phyloP scores from a whole-genome alignment of 164 flowering plant species.

The Vitis amurensis region DNA sequence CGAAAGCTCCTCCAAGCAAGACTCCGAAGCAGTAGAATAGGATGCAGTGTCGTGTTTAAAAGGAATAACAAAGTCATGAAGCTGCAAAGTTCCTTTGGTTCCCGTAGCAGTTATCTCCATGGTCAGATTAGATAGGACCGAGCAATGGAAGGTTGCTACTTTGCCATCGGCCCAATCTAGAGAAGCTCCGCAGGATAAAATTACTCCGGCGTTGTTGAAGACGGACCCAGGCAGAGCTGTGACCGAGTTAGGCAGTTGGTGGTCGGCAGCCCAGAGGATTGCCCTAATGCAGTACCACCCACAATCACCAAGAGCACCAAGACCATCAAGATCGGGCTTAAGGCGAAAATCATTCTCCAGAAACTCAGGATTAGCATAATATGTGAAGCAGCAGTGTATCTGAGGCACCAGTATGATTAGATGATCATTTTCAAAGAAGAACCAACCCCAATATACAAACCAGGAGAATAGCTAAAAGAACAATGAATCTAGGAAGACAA shows the following conservation, averaged over 20 bases:
- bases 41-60: conserved; percentile 21
- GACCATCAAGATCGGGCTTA: conserved; percentile 44
- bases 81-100: conserved; percentile 26
- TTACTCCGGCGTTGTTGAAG: conserved; percentile 37
- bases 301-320: conserved; percentile 45
- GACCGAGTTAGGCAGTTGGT: conserved; percentile 41
- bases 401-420: conserved; percentile 6
- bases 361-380: conserved; percentile 17
- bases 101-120: conserved; percentile 32
- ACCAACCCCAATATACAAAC: too few relatives aligned
- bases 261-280: conserved; percentile 41
- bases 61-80: conserved; percentile 35
- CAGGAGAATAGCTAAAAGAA: too few relatives aligned
- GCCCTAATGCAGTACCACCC: conserved; percentile 54
- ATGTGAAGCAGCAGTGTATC: conserved; percentile 30
- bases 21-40: conserved; percentile 14
- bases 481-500: too few relatives aligned
- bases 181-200: conserved; percentile 33
- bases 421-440: too few relatives aligned
- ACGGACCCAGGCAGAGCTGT: conserved; percentile 27
- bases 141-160: conserved; percentile 42
- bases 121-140: conserved; percentile 28
- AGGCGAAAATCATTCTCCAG: conserved; percentile 37
- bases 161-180: conserved; percentile 43
- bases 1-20: conserved; percentile 23